Percentiles rank a stretch among this genome's conserved stretches.
Conservation (phyloP, 2,329 filamentous ascomycete genomes). For the Zymoseptoria ardabiliae region DNA sequence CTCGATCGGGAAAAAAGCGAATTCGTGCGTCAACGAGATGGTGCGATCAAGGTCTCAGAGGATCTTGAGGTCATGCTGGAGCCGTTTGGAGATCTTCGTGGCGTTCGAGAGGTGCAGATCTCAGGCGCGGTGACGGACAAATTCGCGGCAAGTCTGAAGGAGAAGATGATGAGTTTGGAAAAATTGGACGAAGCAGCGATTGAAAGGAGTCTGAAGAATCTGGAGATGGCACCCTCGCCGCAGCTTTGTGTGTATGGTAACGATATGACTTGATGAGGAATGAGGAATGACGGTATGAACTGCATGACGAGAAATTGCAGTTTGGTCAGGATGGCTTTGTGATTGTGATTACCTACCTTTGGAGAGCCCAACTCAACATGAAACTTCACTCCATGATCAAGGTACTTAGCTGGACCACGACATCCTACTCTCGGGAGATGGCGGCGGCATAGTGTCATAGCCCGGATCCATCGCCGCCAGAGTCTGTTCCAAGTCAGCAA, state of each 20-base stretch:
- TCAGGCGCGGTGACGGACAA: conserved; percentile 34
- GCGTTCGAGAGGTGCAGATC: conserved; percentile 31
- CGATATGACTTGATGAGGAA: conserved; percentile 13
- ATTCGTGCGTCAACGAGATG: conserved; percentile 22
- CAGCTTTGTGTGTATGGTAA: conserved; percentile 24
- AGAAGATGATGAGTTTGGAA: conserved; percentile 25
- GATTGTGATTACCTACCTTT: background rate
- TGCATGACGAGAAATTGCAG: background rate
- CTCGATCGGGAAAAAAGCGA: conserved; percentile 25
- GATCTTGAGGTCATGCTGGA: conserved; percentile 37
- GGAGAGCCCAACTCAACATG: background rate
- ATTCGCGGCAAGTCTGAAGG: conserved; percentile 31
- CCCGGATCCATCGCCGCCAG: background rate
- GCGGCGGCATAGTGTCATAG: background rate
- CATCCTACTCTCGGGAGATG: background rate
- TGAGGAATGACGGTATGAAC: background rate
- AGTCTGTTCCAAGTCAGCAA: background rate
- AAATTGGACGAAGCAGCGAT: conserved; percentile 1
- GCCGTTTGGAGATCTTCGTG: conserved; percentile 33
- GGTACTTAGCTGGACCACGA: background rate
- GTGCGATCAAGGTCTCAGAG: conserved; percentile 24
- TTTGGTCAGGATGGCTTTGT: background rate
- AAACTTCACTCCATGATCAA: background rate
- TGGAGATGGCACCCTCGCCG: conserved; percentile 5
- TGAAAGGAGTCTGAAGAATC: conserved; percentile 4